These are phyloP conservation scores for Ogataea haglerorum DNA, from an alignment of 805 yeast species.

Conservation along the genomic window DNA sequence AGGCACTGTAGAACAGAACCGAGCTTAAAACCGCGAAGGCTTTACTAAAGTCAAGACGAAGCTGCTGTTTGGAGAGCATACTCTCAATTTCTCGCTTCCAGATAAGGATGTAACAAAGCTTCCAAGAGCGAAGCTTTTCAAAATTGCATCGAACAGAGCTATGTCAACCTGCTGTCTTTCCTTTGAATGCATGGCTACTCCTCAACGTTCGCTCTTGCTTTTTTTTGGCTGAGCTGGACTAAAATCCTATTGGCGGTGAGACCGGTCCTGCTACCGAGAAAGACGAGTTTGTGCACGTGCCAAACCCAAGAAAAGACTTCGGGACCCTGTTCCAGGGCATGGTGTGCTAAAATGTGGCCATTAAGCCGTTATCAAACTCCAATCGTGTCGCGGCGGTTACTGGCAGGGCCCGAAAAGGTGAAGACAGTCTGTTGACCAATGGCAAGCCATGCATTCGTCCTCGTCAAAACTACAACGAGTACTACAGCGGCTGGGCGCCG, in stretches of 20 bases:
- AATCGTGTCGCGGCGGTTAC: conserved; percentile 33
- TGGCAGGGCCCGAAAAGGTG: conserved; percentile 25
- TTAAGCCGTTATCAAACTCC: conserved; percentile 38
- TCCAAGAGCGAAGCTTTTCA: conserved; percentile 17
- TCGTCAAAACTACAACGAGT: conserved; percentile 30
- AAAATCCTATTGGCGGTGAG: conserved; percentile 49
- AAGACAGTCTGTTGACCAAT: conserved; percentile 33
- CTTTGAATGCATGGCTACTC: conserved; percentile 48
- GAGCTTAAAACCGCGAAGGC: conserved; percentile 41
- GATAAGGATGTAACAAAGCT: conserved; percentile 19
- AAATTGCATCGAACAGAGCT: conserved; percentile 17
- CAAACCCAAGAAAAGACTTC: conserved; percentile 43
- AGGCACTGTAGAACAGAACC: conserved; percentile 52
- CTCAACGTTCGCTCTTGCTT: conserved; percentile 46
- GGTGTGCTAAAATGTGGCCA: conserved; percentile 44
- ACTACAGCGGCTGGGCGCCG: conserved; percentile 34
- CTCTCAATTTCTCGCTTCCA: conserved; percentile 44
- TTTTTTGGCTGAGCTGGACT: conserved; percentile 45
- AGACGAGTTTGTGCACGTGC: conserved; percentile 26
- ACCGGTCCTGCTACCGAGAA: conserved; percentile 46
- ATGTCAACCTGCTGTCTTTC: conserved; percentile 41
- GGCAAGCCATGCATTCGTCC: conserved; percentile 34
- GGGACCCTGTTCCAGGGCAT: conserved; percentile 48
- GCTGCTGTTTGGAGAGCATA: conserved; percentile 47
- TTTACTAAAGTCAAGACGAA: conserved; percentile 51